Evolutionary conservation across 2,329 filamentous ascomycete species (phyloP).

Genomic region (Hymenoscyphus repandus): DNA sequence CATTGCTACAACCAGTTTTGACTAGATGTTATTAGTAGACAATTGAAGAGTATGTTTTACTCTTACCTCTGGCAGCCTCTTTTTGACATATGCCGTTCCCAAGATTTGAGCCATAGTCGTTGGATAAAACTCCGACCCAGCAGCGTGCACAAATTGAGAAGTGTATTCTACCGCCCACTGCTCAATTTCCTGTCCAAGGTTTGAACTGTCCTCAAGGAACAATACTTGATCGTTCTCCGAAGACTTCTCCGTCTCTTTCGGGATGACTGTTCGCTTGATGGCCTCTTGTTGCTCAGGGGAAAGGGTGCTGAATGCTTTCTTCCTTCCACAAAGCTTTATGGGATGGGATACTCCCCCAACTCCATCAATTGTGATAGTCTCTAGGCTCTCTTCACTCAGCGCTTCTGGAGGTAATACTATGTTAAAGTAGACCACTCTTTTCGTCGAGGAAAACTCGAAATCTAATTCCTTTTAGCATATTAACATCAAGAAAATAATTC

Average conservation of each 20-base stretch:
- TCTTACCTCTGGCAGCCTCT: constrained; percentile 20
- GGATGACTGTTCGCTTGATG: constrained; percentile 8
- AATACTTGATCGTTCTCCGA: constrained; percentile 7
- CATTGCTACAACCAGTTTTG: constrained; percentile 19
- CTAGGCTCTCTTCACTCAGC: not conserved
- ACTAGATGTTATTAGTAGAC: constrained; percentile 10
- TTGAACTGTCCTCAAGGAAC: constrained; percentile 13
- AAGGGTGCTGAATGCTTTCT: constrained; percentile 11
- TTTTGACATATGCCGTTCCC: constrained; percentile 22
- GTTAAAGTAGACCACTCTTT: constrained; percentile 19
- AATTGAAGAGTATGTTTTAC: not conserved
- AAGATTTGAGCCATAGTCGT: constrained; percentile 23
- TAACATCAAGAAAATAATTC: not conserved
- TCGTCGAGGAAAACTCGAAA: constrained; percentile 22
- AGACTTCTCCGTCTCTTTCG: not conserved
- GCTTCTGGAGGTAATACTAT: constrained; percentile 2
- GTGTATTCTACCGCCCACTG: constrained; percentile 26
- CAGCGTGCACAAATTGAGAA: constrained; percentile 23
- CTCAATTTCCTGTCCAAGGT: constrained; percentile 16
- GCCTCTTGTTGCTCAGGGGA: constrained; percentile 5
- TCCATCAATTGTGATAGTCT: constrained; percentile 20
- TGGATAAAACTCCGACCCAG: constrained; percentile 17
- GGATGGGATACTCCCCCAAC: constrained; percentile 18
- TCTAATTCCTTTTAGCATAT: constrained; percentile 8
- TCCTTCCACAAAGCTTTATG: constrained; percentile 12